phyloP scores from a whole-genome alignment of 306 rosid genomes.

The Cucumis sativus region DNA sequence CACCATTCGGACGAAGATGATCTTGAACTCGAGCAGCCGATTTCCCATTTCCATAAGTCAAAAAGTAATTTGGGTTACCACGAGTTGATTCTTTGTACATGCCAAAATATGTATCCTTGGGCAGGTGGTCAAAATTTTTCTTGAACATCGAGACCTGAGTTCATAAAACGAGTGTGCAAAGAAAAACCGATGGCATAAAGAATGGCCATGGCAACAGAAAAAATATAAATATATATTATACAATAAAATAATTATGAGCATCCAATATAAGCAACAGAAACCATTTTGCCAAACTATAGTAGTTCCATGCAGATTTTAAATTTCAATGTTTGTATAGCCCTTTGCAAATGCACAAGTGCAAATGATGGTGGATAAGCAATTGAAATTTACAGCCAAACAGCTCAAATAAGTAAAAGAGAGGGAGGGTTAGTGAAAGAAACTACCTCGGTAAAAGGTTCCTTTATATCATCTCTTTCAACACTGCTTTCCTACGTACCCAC shows the following conservation, averaged over 20 bases:
- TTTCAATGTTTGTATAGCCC: background rate
- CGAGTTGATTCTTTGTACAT: slow-evolving; percentile 84
- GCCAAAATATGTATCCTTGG: slow-evolving; percentile 90
- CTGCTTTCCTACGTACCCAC: slow-evolving; percentile 69
- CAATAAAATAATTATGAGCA: background rate
- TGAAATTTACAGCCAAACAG: background rate
- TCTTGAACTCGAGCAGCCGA: slow-evolving; percentile 81
- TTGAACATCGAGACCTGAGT: slow-evolving; percentile 85
- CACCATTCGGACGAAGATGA: slow-evolving; percentile 97
- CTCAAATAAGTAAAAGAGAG: background rate
- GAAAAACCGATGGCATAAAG: background rate
- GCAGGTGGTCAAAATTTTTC: slow-evolving; percentile 90
- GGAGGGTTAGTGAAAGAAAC: slow-evolving; percentile 5
- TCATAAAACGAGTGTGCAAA: background rate
- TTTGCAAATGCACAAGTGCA: background rate
- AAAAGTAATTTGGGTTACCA: slow-evolving; percentile 89
- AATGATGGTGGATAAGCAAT: background rate
- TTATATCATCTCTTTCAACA: slow-evolving; percentile 77
- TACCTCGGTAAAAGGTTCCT: slow-evolving; percentile 97
- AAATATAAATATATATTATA: background rate
- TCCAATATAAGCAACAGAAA: background rate
- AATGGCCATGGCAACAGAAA: background rate
- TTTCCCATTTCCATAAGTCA: slow-evolving; percentile 98
- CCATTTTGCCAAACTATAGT: background rate
- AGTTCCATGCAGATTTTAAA: background rate